A percentile compares a stretch with the other conserved stretches of the same genome.
Evolutionary conservation across 2,329 filamentous ascomycete genomes (phyloP).

Genomic region (Talaromyces funiculosus): DNA sequence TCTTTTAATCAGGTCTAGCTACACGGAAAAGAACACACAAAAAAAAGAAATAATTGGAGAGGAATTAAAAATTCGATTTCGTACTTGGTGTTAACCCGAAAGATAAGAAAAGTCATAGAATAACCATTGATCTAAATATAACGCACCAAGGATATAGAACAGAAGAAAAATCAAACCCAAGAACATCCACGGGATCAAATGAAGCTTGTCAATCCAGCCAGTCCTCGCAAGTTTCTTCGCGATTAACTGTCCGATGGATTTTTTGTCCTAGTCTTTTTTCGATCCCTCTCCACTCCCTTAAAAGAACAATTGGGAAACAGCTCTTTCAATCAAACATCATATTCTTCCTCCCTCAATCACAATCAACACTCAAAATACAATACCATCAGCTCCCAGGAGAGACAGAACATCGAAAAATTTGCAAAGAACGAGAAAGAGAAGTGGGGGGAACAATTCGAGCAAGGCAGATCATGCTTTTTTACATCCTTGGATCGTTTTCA

Average conservation of each 20-base stretch:
- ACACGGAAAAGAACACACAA: too few species aligned
- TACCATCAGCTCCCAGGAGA: background rate
- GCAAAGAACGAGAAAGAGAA: constrained; percentile 4
- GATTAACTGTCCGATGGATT: too few species aligned
- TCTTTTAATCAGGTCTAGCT: background rate
- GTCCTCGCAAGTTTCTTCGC: too few species aligned
- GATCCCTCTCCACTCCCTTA: background rate
- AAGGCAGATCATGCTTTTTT: background rate
- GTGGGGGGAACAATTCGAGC: background rate
- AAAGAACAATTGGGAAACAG: background rate
- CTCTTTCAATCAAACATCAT: background rate
- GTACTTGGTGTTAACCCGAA: background rate
- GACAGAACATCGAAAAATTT: background rate
- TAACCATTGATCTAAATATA: constrained; percentile 7
- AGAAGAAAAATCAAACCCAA: background rate
- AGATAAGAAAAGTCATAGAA: background rate
- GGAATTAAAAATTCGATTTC: background rate
- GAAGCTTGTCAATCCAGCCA: background rate
- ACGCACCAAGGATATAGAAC: constrained; percentile 17
- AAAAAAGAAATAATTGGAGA: too few species aligned
- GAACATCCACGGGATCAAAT: background rate
- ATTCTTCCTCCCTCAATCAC: constrained; percentile 1
- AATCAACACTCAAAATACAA: constrained; percentile 3
- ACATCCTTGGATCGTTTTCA: constrained; percentile 5
- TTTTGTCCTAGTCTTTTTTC: background rate